Percentiles rank a stretch among this genome's conserved stretches.
Evolutionary conservation across 805 yeast species (phyloP).

Genomic region (Barnettozyma californica): DNA sequence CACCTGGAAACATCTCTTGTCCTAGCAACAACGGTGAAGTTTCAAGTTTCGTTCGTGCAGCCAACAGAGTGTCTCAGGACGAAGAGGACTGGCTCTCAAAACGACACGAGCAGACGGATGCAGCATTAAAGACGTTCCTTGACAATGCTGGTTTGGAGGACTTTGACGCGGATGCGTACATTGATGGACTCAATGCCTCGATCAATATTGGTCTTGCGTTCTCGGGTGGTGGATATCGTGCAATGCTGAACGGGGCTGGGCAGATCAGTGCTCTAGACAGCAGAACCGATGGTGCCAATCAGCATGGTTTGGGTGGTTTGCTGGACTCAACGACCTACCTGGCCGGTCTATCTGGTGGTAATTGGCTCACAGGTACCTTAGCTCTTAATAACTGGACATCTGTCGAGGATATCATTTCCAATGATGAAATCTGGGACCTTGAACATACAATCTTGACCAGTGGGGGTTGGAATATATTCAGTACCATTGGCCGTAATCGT

Average conservation of each 20-base stretch:
- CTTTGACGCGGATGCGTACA: slow-evolving; percentile 36
- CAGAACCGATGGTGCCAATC: slow-evolving; percentile 52
- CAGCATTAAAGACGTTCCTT: slow-evolving; percentile 31
- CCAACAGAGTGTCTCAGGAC: slow-evolving; percentile 37
- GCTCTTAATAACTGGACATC: slow-evolving; percentile 69
- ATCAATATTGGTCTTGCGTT: slow-evolving; percentile 55
- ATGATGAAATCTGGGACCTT: slow-evolving; percentile 62
- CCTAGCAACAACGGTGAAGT: slow-evolving; percentile 28
- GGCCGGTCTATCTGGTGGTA: slow-evolving; percentile 77
- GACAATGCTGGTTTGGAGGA: slow-evolving; percentile 39
- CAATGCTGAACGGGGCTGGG: slow-evolving; percentile 84
- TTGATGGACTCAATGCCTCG: slow-evolving; percentile 31
- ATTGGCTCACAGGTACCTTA: slow-evolving; percentile 71
- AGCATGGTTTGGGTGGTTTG: slow-evolving; percentile 63
- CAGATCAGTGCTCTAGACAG: slow-evolving; percentile 71
- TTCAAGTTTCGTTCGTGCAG: slow-evolving; percentile 37
- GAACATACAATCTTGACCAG: slow-evolving; percentile 53
- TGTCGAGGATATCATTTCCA: slow-evolving; percentile 49
- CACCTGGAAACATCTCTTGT: slow-evolving; percentile 54
- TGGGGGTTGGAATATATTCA: slow-evolving; percentile 53
- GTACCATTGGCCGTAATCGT: slow-evolving; percentile 47
- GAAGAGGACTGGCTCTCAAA: slow-evolving; percentile 50
- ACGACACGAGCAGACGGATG: slow-evolving; percentile 28
- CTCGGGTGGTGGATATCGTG: slow-evolving; percentile 87
- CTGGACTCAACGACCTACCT: slow-evolving; percentile 65